Conservation (phyloP, 75 land plant species). For the Cunninghamia lanceolata region DNA sequence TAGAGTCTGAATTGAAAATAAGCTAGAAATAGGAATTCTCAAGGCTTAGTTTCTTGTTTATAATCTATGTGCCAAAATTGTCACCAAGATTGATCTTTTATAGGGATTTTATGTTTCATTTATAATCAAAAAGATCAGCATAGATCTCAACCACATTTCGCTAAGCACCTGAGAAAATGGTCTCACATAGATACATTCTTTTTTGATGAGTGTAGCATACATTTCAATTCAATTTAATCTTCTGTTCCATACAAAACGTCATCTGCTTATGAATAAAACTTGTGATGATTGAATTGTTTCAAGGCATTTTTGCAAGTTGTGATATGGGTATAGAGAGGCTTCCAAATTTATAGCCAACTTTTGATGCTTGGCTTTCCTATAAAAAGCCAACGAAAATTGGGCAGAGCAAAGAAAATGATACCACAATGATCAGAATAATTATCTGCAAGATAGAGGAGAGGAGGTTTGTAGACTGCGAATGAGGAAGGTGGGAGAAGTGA, state of each 20-base stretch:
- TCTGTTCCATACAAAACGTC: background rate
- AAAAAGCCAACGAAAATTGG: background rate
- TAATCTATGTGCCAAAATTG: background rate
- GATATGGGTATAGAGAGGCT: background rate
- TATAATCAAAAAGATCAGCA: background rate
- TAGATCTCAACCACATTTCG: no score
- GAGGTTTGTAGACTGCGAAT: background rate
- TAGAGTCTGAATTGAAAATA: background rate
- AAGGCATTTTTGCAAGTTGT: background rate
- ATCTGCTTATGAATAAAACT: background rate
- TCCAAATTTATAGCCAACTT: background rate
- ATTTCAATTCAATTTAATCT: background rate
- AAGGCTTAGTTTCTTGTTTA: background rate
- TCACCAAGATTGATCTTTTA: background rate
- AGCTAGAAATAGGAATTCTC: background rate
- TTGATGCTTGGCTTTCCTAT: background rate
- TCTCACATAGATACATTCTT: background rate
- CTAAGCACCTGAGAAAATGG: background rate
- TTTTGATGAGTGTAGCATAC: background rate
- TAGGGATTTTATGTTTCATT: conserved; percentile 1
- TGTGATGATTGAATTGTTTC: background rate
- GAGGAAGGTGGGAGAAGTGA: background rate
- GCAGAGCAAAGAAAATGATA: background rate
- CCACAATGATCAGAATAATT: background rate
- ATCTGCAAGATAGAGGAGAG: background rate